A percentile compares a stretch with the other conserved stretches of the same genome.
Evolutionary conservation across 129 eudicot species (phyloP).

Genomic region (Flaveria bidentis): DNA sequence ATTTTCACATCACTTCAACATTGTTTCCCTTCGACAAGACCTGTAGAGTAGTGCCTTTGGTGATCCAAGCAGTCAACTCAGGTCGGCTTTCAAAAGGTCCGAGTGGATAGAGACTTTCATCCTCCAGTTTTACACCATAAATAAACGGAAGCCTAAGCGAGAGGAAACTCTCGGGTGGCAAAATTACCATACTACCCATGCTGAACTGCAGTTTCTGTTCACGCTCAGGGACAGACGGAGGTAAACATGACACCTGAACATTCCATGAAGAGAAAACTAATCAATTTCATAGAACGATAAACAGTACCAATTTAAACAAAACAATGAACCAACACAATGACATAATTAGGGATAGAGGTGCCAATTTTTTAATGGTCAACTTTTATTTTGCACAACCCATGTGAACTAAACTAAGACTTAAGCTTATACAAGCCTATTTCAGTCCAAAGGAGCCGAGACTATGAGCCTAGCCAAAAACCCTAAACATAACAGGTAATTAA

Average conservation of each 20-base stretch:
- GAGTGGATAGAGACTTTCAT: conserved; percentile 64
- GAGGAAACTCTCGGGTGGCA: conserved; percentile 95
- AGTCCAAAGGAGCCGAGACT: background rate
- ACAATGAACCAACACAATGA: background rate
- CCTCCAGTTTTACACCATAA: conserved; percentile 66
- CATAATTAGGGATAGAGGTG: background rate
- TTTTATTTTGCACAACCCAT: conserved; percentile 5
- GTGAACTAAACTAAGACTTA: background rate
- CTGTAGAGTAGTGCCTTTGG: conserved; percentile 65
- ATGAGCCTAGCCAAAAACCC: background rate
- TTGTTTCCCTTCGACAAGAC: conserved; percentile 52
- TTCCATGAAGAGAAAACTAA: background rate
- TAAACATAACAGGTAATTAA: background rate
- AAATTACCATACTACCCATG: conserved; percentile 70
- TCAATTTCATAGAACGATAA: background rate
- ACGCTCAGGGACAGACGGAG: conserved; percentile 52
- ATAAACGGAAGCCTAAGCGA: conserved; percentile 93
- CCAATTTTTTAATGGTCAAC: background rate
- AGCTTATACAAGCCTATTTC: background rate
- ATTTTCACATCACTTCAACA: conserved; percentile 33
- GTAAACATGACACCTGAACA: conserved; percentile 70
- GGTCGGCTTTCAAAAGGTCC: conserved; percentile 77
- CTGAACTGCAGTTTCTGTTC: conserved; percentile 72
- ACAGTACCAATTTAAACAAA: background rate
- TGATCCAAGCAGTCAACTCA: conserved; percentile 79